Evolutionary conservation across 495 filamentous ascomycete genomes (phyloP).

Genomic region (Trichoderma asperelloides): DNA sequence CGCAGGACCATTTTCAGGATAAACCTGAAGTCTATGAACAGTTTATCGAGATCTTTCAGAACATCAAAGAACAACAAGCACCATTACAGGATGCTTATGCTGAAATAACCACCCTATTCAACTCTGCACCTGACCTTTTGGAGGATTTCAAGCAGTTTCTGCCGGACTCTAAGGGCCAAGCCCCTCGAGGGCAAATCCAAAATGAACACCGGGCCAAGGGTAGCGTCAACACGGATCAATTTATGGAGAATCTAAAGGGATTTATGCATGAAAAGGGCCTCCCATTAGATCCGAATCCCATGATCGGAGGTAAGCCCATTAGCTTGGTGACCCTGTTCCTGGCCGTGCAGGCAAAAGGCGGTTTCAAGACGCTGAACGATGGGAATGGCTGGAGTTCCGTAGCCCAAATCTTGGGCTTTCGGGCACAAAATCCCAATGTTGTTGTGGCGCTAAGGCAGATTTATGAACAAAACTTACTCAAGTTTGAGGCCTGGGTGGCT

Average conservation of each 20-base stretch:
- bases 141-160: too few species aligned
- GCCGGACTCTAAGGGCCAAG: too few species aligned
- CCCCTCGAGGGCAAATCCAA: constrained; percentile 18
- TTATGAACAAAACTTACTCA: constrained; percentile 63
- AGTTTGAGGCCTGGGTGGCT: constrained; percentile 63
- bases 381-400: constrained; percentile 64
- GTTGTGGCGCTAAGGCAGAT: constrained; percentile 58
- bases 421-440: constrained; percentile 56
- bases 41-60: too few species aligned
- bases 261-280: constrained; percentile 65
- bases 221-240: constrained; percentile 48
- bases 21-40: too few species aligned
- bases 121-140: too few species aligned
- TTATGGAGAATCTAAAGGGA: constrained; percentile 60
- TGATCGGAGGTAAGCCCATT: constrained; percentile 59
- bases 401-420: constrained; percentile 58
- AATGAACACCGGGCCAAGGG: constrained; percentile 17
- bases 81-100: too few species aligned
- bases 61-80: too few species aligned
- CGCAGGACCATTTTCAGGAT: too few species aligned
- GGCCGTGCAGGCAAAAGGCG: constrained; percentile 64
- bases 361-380: constrained; percentile 62
- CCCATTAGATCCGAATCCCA: constrained; percentile 60
- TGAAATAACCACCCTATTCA: too few species aligned
- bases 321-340: constrained; percentile 68